These are phyloP conservation scores for Trichoderma asperellum DNA, from an alignment of 2,329 filamentous ascomycete species.

Conservation along the genomic window DNA sequence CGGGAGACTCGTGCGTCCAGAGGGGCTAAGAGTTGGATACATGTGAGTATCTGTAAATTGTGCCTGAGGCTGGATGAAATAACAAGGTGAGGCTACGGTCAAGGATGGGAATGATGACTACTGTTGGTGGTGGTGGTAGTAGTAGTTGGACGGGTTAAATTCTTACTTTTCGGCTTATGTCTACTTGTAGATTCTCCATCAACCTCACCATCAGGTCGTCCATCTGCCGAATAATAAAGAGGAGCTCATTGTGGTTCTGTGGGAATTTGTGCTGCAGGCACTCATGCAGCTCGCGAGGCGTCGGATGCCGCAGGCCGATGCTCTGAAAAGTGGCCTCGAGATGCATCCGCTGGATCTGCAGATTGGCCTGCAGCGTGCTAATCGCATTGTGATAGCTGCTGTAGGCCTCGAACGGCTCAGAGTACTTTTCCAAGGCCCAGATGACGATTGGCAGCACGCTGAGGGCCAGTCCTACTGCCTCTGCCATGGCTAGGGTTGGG, in stretches of 20 bases:
- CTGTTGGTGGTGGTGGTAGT: no score
- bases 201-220: constrained; percentile 16
- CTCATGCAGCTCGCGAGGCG: constrained; percentile 20
- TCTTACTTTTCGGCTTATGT: constrained; percentile 12
- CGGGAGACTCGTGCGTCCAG: constrained; percentile 15
- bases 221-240: constrained; percentile 21
- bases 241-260: constrained; percentile 4
- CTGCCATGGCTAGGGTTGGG: constrained; percentile 7
- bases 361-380: constrained; percentile 22
- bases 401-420: constrained; percentile 22
- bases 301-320: constrained; percentile 19
- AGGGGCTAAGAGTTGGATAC: constrained; percentile 4
- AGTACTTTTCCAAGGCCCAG: constrained; percentile 25
- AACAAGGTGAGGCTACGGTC: background rate
- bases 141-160: background rate
- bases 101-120: background rate
- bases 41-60: background rate
- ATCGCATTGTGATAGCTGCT: constrained; percentile 20
- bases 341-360: constrained; percentile 26
- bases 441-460: constrained; percentile 24
- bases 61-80: background rate
- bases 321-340: constrained; percentile 22
- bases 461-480: constrained; percentile 17
- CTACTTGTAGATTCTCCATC: constrained; percentile 19
- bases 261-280: constrained; percentile 18